These are phyloP conservation scores for Nitzschia sp. DNA, from an alignment of 108 stramenopile genomes.

Conservation along the genomic window DNA sequence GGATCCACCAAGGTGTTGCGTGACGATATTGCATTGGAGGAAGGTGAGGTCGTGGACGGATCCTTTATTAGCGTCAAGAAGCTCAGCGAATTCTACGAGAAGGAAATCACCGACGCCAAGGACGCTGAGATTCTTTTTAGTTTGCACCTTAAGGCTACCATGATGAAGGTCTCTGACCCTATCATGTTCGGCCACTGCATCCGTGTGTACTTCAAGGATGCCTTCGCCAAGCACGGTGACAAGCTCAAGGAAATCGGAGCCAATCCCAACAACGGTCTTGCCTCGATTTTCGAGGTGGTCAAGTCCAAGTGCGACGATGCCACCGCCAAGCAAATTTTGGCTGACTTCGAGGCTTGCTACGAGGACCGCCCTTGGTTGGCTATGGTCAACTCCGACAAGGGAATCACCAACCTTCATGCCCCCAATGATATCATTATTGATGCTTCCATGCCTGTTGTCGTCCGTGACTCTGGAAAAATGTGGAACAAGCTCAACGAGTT, in stretches of 20 bases:
- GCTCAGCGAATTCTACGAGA: constrained; percentile 66
- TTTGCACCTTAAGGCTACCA: constrained; percentile 92
- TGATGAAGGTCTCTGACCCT: constrained; percentile 95
- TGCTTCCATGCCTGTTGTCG: constrained; percentile 89
- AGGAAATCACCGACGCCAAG: constrained; percentile 86
- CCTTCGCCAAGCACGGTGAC: constrained; percentile 84
- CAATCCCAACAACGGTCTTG: constrained; percentile 88
- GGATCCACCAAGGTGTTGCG: constrained; percentile 60
- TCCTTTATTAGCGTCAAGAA: constrained; percentile 63
- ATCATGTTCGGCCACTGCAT: constrained; percentile 93
- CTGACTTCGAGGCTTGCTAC: constrained; percentile 84
- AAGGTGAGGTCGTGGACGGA: constrained; percentile 88
- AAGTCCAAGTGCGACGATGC: constrained; percentile 52
- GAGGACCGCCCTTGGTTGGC: constrained; percentile 85
- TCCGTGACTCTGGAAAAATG: constrained; percentile 93
- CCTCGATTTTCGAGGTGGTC: constrained; percentile 65
- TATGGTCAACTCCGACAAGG: constrained; percentile 90
- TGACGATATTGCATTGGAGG: constrained; percentile 58
- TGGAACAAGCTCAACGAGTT: constrained; percentile 88
- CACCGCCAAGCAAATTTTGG: constrained; percentile 59
- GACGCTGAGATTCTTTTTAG: constrained; percentile 74
- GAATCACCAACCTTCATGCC: constrained; percentile 91
- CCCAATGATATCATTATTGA: constrained; percentile 88
- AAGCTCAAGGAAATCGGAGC: constrained; percentile 80
- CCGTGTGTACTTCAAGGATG: constrained; percentile 82